Conservation (phyloP, 306 rosid genomes). For the Corylus heterophylla region DNA sequence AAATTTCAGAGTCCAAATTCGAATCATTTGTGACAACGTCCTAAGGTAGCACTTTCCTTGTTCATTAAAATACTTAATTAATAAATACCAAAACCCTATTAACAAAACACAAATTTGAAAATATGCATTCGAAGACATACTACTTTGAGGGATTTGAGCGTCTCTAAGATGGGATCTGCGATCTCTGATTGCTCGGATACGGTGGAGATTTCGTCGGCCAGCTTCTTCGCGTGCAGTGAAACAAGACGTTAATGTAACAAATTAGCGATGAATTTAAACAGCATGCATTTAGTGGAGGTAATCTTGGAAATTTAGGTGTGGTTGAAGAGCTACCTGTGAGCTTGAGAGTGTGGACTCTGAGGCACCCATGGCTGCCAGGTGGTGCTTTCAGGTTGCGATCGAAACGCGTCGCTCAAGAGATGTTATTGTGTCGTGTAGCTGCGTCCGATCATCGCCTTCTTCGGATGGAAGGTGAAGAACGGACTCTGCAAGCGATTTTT, state of each 20-base stretch:
- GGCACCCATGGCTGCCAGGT: constrained; percentile 66
- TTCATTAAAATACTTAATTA: not conserved
- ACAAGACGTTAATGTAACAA: constrained; percentile 10
- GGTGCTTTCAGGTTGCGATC: constrained; percentile 13
- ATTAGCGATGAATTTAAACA: not conserved
- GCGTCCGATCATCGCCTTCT: no score
- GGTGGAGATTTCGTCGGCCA: constrained; percentile 78
- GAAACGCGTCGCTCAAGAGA: constrained; percentile 18
- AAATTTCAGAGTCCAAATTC: not conserved
- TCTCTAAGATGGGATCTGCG: constrained; percentile 69
- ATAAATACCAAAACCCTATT: constrained; percentile 23
- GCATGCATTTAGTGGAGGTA: not conserved
- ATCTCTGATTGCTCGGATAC: constrained; percentile 61
- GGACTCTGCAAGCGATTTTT: no score
- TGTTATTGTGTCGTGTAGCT: not conserved
- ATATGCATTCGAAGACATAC: constrained; percentile 34
- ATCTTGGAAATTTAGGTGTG: not conserved
- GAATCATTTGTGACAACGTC: not conserved
- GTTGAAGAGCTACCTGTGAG: constrained; percentile 39
- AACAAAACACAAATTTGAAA: not conserved
- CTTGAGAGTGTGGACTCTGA: constrained; percentile 72
- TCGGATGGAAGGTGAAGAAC: no score
- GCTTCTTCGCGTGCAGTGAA: constrained; percentile 39
- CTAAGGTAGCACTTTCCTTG: not conserved
- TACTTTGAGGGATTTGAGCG: constrained; percentile 67